phyloP scores from a whole-genome alignment of 345 rosid genomes.

The Geranium rotundifolium region DNA sequence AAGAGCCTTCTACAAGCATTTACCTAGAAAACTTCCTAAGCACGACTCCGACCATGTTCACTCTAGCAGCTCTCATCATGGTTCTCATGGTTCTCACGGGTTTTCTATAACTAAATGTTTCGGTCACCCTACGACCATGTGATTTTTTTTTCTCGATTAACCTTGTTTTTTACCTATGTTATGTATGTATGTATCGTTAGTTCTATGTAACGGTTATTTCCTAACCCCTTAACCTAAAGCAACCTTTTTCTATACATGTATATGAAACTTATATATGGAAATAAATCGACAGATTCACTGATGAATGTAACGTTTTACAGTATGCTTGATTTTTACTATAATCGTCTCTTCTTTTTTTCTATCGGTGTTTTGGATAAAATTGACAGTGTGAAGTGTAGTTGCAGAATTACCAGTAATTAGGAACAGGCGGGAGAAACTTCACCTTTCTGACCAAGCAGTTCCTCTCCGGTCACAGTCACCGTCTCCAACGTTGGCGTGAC shows the following conservation, averaged over 20 bases:
- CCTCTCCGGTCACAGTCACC: constrained; percentile 13
- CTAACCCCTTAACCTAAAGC: no score
- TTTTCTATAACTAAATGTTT: constrained; percentile 27
- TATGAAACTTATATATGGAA: no score
- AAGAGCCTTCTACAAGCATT: constrained; percentile 44
- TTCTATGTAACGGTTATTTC: no score
- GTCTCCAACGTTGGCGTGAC: constrained; percentile 30
- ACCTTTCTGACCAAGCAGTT: constrained; percentile 20
- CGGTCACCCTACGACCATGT: no score
- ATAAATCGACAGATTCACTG: neutral
- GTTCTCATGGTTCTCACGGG: constrained; percentile 13
- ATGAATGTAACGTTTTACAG: neutral
- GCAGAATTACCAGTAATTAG: neutral
- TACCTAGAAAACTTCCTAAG: constrained; percentile 10
- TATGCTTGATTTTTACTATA: neutral
- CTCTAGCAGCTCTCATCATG: neutral
- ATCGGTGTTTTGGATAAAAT: no score
- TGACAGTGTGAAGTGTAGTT: neutral
- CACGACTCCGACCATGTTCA: constrained; percentile 5
- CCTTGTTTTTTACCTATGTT: no score
- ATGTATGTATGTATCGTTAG: no score
- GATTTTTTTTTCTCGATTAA: no score
- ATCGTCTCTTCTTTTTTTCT: no score
- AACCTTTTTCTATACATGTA: no score
- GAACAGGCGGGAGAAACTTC: constrained; percentile 48